phyloP scores from a whole-genome alignment of 2,329 filamentous ascomycete genomes.

The Diplocarpon mali region DNA sequence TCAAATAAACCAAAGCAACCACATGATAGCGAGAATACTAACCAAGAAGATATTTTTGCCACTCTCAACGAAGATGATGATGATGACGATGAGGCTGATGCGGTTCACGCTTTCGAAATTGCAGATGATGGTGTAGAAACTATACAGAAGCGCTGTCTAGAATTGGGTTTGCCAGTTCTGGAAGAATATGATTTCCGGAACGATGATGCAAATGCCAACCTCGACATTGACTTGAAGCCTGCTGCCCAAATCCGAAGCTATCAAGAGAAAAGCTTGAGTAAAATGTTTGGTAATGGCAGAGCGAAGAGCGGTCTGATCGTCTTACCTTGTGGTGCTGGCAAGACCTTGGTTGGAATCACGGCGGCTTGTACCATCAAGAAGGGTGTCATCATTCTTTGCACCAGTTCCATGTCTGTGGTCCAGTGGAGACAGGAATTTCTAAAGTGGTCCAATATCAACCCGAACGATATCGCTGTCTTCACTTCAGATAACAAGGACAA shows the following conservation, averaged over 20 bases:
- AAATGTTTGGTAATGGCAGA: constrained; percentile 98
- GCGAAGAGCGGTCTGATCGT: constrained; percentile 98
- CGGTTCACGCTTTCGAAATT: constrained; percentile 91
- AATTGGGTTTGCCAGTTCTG: constrained; percentile 75
- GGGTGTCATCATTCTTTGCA: constrained; percentile 88
- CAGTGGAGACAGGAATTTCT: constrained; percentile 96
- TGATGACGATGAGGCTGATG: constrained; percentile 70
- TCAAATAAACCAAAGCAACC: constrained; percentile 26
- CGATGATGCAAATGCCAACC: constrained; percentile 75
- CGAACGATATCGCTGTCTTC: constrained; percentile 87
- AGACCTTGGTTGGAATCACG: constrained; percentile 96
- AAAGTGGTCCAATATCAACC: constrained; percentile 98
- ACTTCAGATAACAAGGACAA: constrained; percentile 83
- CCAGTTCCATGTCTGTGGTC: constrained; percentile 93
- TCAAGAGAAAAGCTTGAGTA: constrained; percentile 93
- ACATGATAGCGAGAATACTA: constrained; percentile 39
- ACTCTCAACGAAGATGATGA: constrained; percentile 71
- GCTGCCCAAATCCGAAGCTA: constrained; percentile 86
- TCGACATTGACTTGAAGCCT: constrained; percentile 88
- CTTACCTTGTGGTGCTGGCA: constrained; percentile 88
- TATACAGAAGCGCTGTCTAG: constrained; percentile 82
- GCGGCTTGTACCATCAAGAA: constrained; percentile 97
- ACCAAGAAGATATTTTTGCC: constrained; percentile 59
- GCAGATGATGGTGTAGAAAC: constrained; percentile 69
- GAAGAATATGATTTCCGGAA: constrained; percentile 97